phyloP scores from a whole-genome alignment of 768 basidiomycete species.

The Lenzites betulinus region DNA sequence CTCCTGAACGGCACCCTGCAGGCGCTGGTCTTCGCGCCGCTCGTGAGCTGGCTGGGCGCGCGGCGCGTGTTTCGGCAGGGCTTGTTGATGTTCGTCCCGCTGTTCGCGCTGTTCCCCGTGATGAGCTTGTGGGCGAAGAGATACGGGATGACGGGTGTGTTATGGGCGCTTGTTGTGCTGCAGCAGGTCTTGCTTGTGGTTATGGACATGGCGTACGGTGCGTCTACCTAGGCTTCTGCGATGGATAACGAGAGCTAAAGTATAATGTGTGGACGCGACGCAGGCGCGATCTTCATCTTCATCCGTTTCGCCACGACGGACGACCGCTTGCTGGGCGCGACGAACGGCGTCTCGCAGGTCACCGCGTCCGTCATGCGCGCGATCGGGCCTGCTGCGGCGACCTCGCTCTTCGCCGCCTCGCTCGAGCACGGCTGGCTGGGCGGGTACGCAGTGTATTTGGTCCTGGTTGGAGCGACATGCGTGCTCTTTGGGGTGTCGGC shows the following conservation, averaged over 20 bases:
- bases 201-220: slow-evolving; percentile 34
- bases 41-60: slow-evolving; percentile 39
- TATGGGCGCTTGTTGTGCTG: slow-evolving; percentile 29
- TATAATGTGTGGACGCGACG: no score
- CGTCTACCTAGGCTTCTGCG: no score
- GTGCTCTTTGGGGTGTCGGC: slow-evolving; percentile 22
- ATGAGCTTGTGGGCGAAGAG: slow-evolving; percentile 28
- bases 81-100: slow-evolving; percentile 27
- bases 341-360: slow-evolving; percentile 60
- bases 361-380: slow-evolving; percentile 48
- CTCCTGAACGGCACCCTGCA: slow-evolving; percentile 40
- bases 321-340: slow-evolving; percentile 46
- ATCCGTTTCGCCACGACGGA: slow-evolving; percentile 33
- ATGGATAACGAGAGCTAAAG: no score
- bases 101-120: slow-evolving; percentile 34
- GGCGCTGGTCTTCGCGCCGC: slow-evolving; percentile 38
- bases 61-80: slow-evolving; percentile 32
- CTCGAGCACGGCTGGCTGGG: slow-evolving; percentile 46
- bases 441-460: slow-evolving; percentile 44
- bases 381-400: slow-evolving; percentile 53
- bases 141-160: slow-evolving; percentile 17
- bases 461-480: slow-evolving; percentile 22
- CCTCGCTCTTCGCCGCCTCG: slow-evolving; percentile 59
- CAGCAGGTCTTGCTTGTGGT: slow-evolving; percentile 31
- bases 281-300: slow-evolving; percentile 35